phyloP scores from a whole-genome alignment of 2,329 filamentous ascomycete species.

The Drechmeria coniospora region DNA sequence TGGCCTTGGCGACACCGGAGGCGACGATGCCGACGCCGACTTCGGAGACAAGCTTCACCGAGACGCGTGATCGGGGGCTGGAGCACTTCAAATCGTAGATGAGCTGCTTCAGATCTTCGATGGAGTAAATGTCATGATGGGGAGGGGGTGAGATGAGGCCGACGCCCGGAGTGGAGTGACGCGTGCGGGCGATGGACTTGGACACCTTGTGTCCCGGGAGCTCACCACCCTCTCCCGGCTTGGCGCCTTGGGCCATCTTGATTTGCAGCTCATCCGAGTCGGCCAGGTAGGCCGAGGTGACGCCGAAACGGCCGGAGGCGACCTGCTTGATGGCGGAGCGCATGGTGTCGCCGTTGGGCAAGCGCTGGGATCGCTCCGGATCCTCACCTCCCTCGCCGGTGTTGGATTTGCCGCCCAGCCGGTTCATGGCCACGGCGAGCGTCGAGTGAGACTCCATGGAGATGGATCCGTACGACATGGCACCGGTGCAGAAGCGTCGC shows the following conservation, averaged over 20 bases:
- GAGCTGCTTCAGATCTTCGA: conserved; percentile 92
- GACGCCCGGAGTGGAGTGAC: conserved; percentile 91
- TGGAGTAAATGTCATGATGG: conserved; percentile 97
- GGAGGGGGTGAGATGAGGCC: conserved; percentile 91
- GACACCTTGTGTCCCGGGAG: conserved; percentile 95
- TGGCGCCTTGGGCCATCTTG: conserved; percentile 98
- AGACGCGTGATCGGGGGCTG: conserved; percentile 80
- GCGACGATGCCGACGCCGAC: conserved; percentile 95
- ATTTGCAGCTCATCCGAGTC: conserved; percentile 95
- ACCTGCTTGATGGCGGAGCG: conserved; percentile 96
- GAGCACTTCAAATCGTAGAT: conserved; percentile 97
- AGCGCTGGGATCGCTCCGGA: conserved; percentile 69
- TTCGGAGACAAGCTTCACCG: conserved; percentile 94
- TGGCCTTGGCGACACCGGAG: conserved; percentile 92
- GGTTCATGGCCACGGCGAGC: conserved; percentile 90
- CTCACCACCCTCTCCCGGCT: conserved; percentile 95
- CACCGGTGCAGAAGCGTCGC: conserved; percentile 87
- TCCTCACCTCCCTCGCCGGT: conserved; percentile 96
- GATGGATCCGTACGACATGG: conserved; percentile 97
- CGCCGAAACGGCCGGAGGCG: conserved; percentile 88
- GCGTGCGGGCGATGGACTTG: conserved; percentile 80
- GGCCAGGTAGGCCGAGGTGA: conserved; percentile 85
- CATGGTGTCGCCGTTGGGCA: conserved; percentile 93
- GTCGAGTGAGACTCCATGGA: conserved; percentile 98
- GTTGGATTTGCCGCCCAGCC: conserved; percentile 91